Base-by-base conservation (phyloP, 768 basidiomycete genomes). In the Collybiopsis confluens region DNA sequence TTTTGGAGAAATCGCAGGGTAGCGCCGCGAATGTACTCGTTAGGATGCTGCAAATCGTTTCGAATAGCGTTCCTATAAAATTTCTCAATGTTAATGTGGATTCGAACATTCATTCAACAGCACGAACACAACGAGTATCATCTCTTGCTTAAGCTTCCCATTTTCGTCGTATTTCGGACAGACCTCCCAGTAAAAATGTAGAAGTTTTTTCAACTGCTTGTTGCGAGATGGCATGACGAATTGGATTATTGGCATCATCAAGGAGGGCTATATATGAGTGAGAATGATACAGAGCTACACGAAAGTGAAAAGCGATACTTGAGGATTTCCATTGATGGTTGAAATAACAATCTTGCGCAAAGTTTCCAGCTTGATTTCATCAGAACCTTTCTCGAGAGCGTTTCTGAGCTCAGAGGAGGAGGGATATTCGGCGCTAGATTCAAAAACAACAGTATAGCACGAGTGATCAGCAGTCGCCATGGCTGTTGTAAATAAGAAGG, bases 21-120 rank as follows among this genome's bases (percentile, higher is more conserved):
- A n/a, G 94, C 92, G 42, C 97, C 97, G 35, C 97, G 90, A 62
- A 99, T 97, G 69, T 98, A 99, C 75, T 99, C 97, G 63, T 99
- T 98, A 8, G 96, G 95, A 64, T 99, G 97, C 94, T 98, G 95
- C 90, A 98, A 82, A 74, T 99, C 96, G 69, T 98, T 97, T 57
- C 94, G 90, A 67, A 98, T 93, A 48, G 97, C 94, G 65, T 98
- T 98, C 59, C 93, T 95, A 62, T 33, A 58, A 15, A 28, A 33
- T 37, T 40, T 48, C 47, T 24, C 16, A 45, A 20, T 18, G n/a
- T 33, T 59, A 53, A 42, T 28, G 28, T 35, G 20, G 43, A 16
- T 48, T 28, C 38, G 52, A 20, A 38, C 27, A 3, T 10, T 41
- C 42, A 43, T 6, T 13, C 37, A 56, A 49, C 2, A 18, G n/a